These are phyloP conservation scores for Brassica rapa DNA, from an alignment of 345 rosid genomes.

Conservation along the genomic window DNA sequence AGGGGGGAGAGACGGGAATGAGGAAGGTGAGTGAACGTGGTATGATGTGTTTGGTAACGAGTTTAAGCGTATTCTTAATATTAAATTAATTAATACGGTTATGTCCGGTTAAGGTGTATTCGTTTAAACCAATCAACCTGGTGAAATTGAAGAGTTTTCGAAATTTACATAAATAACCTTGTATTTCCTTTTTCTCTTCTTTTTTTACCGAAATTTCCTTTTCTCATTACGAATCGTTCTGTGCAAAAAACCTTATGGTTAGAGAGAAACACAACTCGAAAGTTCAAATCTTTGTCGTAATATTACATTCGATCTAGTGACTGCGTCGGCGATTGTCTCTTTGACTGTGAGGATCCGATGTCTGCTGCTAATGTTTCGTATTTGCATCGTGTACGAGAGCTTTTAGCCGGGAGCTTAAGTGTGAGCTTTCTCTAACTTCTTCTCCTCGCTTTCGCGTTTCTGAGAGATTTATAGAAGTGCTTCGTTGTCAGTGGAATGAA, in stretches of 20 bases:
- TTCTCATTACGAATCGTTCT: too few species aligned
- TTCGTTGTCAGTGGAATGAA: constrained; percentile 8
- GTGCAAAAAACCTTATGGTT: not conserved
- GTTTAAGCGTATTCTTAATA: not conserved
- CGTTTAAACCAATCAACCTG: constrained; percentile 13
- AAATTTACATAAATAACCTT: not conserved
- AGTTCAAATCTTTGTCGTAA: not conserved
- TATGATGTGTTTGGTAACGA: constrained; percentile 16
- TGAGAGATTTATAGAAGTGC: not conserved
- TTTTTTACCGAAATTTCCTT: not conserved
- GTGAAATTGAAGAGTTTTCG: not conserved
- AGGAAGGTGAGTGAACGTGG: constrained; percentile 19
- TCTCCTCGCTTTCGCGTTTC: not conserved
- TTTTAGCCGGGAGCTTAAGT: constrained; percentile 46
- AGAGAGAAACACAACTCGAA: not conserved
- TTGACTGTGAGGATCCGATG: too few species aligned
- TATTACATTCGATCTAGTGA: constrained; percentile 5
- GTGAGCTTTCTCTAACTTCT: constrained; percentile 41
- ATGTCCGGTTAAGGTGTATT: not conserved
- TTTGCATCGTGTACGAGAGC: constrained; percentile 45
- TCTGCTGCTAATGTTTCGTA: constrained; percentile 31
- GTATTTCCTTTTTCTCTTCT: not conserved
- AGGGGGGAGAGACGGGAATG: too few species aligned
- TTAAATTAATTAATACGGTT: not conserved
- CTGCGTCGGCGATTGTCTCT: constrained; percentile 28